phyloP scores from a whole-genome alignment of 129 eudicot genomes.

The Arctium lappa region DNA sequence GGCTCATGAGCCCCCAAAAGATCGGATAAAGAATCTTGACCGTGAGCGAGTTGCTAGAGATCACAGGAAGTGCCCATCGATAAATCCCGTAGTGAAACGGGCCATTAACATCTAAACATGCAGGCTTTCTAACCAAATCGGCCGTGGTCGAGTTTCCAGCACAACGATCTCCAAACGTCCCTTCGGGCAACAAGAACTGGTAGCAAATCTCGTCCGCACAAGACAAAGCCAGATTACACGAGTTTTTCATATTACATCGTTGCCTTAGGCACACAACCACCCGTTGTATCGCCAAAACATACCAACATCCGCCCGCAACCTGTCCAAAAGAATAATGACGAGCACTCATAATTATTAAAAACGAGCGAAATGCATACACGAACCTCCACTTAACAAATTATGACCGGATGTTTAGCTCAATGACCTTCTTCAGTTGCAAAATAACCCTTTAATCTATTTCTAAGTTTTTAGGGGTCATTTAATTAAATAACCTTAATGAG shows the following conservation, averaged over 20 bases:
- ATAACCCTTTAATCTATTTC: too few species aligned
- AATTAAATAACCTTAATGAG: too few species aligned
- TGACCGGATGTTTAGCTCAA: too few species aligned
- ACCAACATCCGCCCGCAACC: constrained; percentile 98
- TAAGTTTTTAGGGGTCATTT: too few species aligned
- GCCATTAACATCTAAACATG: constrained; percentile 67
- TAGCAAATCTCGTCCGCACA: constrained; percentile 74
- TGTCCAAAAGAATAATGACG: constrained; percentile 4
- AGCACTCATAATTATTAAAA: not conserved
- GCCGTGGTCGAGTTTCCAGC: constrained; percentile 48
- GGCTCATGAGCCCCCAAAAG: constrained; percentile 86
- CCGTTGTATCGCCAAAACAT: constrained; percentile 81
- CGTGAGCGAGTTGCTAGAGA: constrained; percentile 67
- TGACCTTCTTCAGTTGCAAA: not conserved
- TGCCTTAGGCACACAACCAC: constrained; percentile 74
- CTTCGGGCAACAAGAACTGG: constrained; percentile 50
- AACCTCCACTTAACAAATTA: not conserved
- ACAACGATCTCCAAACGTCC: constrained; percentile 45
- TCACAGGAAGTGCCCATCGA: constrained; percentile 74
- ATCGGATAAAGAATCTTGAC: constrained; percentile 88
- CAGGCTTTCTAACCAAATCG: constrained; percentile 34
- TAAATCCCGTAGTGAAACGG: constrained; percentile 74
- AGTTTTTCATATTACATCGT: constrained; percentile 40
- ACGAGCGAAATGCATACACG: not conserved
- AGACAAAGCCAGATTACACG: constrained; percentile 57